Base-by-base conservation (phyloP, 2,329 filamentous ascomycete species). In the Xenoacremonium recifei region DNA sequence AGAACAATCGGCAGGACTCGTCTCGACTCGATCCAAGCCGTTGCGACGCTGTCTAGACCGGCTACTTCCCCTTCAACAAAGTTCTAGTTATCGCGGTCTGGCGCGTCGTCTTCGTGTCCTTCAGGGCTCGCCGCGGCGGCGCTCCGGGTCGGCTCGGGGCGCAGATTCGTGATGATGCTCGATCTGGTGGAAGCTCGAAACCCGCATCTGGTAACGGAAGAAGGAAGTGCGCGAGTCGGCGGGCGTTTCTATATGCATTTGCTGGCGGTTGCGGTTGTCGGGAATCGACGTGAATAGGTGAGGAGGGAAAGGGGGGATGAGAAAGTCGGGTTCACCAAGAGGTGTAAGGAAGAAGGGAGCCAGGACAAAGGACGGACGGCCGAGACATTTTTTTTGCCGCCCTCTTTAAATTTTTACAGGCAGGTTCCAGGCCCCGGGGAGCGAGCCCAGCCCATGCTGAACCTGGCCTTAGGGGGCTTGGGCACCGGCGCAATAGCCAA, bases 131-230 rank as follows among this genome's bases (percentile, higher is more conserved):
- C 77, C 77, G 51, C 77, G 76, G 64, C 77, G 77, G 58, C 77
- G 76, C 69, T 80, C 72, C 47, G 77, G 75, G 69, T 80, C 77
- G 57, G 73, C 74, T 60, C 77, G 77, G 55, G 68, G 67, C 61
- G 76, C 68, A 54, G 69, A 72, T 54, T 75, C 67, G 60, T 70
- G 67, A 60, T 71, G 70, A 62, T 69, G 68, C 54, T 72, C 67
- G 49, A 69, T 65, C 61, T 70, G 66, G 61, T 73, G 69, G 63
- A 69, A 67, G 66, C 68, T 72, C 54, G 70, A 68, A 60, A 70
- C 61, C 65, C 73, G 75, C 77, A 81, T 81, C 74, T 79, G 76
- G 73, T 68, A 70, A 60, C 69, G 70, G 66, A 75, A 75, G 59
- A 73, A 73, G 57, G 71, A 72, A 54, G 71, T 55, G 55, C 51